phyloP scores from a whole-genome alignment of 306 rosid species.

The Styphnolobium japonicum region DNA sequence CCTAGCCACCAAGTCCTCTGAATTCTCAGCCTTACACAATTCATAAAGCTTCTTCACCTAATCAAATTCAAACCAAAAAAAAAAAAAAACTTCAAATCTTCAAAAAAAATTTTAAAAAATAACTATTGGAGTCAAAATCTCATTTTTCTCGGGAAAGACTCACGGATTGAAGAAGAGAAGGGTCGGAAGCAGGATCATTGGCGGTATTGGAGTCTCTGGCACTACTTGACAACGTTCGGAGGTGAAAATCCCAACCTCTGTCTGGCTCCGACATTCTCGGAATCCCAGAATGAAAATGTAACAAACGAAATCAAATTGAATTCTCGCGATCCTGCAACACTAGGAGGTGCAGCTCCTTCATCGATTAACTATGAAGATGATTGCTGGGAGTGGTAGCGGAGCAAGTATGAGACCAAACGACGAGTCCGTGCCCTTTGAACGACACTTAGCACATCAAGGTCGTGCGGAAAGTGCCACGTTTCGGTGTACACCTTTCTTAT shows the following conservation, averaged over 20 bases:
- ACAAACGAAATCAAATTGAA: not conserved
- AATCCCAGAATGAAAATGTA: not conserved
- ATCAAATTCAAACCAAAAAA: not conserved
- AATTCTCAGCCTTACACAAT: constrained; percentile 66
- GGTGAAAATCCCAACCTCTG: constrained; percentile 76
- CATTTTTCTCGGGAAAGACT: not conserved
- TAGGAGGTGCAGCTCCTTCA: not conserved
- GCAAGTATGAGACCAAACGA: not conserved
- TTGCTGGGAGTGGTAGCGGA: not conserved
- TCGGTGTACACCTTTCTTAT: too few species aligned
- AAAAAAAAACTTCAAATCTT: not conserved
- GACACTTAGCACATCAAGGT: not conserved
- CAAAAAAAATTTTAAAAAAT: not conserved
- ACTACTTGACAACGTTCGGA: constrained; percentile 62
- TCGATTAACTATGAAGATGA: not conserved
- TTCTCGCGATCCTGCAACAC: not conserved
- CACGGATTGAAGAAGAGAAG: constrained; percentile 78
- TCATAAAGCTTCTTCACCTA: constrained; percentile 81
- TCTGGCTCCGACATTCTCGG: constrained; percentile 46
- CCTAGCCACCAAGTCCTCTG: constrained; percentile 83
- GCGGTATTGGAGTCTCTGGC: constrained; percentile 78
- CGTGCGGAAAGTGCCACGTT: not conserved
- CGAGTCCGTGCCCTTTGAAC: not conserved
- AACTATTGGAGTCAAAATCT: not conserved
- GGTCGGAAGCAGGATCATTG: constrained; percentile 84